A percentile compares a stretch with the other conserved stretches of the same genome.
Conservation (phyloP, 164 flowering plant genomes). For the Berberis vulgaris region DNA sequence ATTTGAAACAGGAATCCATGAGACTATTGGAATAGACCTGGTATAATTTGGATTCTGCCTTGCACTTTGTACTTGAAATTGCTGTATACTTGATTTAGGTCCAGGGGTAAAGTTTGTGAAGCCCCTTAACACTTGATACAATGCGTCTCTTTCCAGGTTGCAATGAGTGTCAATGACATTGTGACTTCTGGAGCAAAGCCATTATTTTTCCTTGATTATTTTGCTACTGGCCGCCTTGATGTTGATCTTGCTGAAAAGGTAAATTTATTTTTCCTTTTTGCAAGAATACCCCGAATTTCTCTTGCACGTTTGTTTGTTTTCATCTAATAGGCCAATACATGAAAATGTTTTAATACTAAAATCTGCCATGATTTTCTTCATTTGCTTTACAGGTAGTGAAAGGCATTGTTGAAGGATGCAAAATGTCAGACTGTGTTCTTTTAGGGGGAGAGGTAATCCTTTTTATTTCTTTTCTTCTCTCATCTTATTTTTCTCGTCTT, state of each 20-base stretch:
- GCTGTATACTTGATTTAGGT: too few relatives aligned
- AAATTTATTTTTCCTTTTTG: background rate
- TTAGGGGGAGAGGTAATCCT: constrained; percentile 88
- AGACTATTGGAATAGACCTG: constrained; percentile 96
- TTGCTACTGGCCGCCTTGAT: constrained; percentile 91
- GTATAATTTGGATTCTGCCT: constrained; percentile 25
- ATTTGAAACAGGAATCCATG: constrained; percentile 95
- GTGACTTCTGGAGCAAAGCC: constrained; percentile 98
- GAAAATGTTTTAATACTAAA: background rate
- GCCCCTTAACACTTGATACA: background rate
- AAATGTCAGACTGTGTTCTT: constrained; percentile 73
- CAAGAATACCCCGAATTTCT: background rate
- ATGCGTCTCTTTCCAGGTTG: constrained; percentile 50
- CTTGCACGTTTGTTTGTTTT: background rate
- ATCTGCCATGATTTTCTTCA: constrained; percentile 2
- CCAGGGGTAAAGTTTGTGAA: too few relatives aligned
- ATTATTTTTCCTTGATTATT: constrained; percentile 90
- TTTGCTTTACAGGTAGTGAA: constrained; percentile 61
- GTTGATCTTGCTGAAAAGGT: constrained; percentile 99
- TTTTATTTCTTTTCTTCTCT: background rate
- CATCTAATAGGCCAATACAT: too few relatives aligned
- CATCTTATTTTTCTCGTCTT: background rate
- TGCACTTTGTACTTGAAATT: background rate
- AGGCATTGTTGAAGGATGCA: constrained; percentile 94
- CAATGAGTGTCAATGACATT: constrained; percentile 98